phyloP scores from a whole-genome alignment of 2,329 filamentous ascomycete genomes.

The Lasiodiplodia theobromae region DNA sequence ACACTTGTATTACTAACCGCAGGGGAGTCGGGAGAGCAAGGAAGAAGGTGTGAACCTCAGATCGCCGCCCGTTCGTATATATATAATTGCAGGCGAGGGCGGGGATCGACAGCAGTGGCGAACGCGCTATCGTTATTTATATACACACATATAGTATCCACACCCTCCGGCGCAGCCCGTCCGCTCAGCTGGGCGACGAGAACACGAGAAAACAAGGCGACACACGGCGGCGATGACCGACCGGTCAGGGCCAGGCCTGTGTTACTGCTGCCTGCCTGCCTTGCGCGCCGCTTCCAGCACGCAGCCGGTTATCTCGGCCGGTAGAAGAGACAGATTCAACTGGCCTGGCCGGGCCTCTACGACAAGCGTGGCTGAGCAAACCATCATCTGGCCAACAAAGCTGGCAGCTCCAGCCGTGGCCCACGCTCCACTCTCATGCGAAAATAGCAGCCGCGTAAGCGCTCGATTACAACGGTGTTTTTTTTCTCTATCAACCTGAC shows the following conservation, averaged over 20 bases:
- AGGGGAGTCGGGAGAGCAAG: no score
- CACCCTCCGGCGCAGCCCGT: slow-evolving; percentile 7
- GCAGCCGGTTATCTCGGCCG: background rate
- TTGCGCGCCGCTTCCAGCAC: background rate
- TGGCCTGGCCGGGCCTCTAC: background rate
- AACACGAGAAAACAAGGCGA: background rate
- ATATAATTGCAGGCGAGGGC: background rate
- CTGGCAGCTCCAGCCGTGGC: background rate
- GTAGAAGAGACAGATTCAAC: background rate
- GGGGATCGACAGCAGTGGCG: background rate
- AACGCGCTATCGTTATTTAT: slow-evolving; percentile 14
- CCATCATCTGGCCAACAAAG: background rate
- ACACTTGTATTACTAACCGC: background rate
- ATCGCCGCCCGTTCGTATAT: background rate
- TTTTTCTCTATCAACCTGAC: slow-evolving; percentile 12
- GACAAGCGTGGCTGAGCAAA: background rate
- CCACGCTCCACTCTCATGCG: background rate
- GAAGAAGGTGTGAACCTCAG: background rate
- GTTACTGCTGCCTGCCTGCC: background rate
- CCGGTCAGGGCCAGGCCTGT: slow-evolving; percentile 3
- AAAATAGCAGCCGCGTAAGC: slow-evolving; percentile 23
- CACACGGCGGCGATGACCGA: background rate
- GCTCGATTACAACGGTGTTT: slow-evolving; percentile 11
- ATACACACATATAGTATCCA: slow-evolving; percentile 11
- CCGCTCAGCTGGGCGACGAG: slow-evolving; percentile 7